A percentile compares a stretch with the other conserved stretches of the same genome.
phyloP scores from a whole-genome alignment of 495 filamentous ascomycete species.

The Penicillium odoratum region DNA sequence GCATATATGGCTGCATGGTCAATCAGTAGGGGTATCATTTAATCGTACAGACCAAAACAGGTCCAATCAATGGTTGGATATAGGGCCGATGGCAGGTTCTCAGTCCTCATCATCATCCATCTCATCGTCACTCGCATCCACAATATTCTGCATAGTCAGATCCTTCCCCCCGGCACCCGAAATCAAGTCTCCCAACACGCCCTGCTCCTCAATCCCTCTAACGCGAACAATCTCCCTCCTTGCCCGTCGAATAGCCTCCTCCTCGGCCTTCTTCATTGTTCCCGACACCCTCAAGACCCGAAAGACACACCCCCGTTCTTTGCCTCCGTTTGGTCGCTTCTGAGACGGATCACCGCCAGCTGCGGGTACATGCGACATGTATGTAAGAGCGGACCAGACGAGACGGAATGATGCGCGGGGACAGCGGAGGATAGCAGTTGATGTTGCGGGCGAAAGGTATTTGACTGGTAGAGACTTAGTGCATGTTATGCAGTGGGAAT shows the following conservation, averaged over 20 bases:
- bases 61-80: not conserved
- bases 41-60: not conserved
- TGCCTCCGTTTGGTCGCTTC: conserved; percentile 41
- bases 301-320: conserved; percentile 63
- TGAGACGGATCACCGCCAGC: conserved; percentile 2
- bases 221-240: conserved; percentile 67
- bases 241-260: conserved; percentile 79
- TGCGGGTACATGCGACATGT: conserved; percentile 69
- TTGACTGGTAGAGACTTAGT: conserved; percentile 60
- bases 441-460: conserved; percentile 90
- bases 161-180: conserved; percentile 23
- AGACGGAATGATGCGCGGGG: conserved; percentile 77
- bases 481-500: not conserved
- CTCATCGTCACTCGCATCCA: conserved; percentile 52
- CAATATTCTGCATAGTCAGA: conserved; percentile 20
- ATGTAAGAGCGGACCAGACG: conserved; percentile 85
- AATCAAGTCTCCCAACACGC: conserved; percentile 41
- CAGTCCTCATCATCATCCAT: conserved; percentile 34
- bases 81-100: not conserved
- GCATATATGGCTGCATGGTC: conserved; percentile 1
- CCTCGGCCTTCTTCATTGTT: conserved; percentile 88
- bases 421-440: conserved; percentile 84
- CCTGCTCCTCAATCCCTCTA: conserved; percentile 45
- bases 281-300: conserved; percentile 90
- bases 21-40: conserved; percentile 23